phyloP scores from a whole-genome alignment of 345 rosid species.

The Boechera stricta region DNA sequence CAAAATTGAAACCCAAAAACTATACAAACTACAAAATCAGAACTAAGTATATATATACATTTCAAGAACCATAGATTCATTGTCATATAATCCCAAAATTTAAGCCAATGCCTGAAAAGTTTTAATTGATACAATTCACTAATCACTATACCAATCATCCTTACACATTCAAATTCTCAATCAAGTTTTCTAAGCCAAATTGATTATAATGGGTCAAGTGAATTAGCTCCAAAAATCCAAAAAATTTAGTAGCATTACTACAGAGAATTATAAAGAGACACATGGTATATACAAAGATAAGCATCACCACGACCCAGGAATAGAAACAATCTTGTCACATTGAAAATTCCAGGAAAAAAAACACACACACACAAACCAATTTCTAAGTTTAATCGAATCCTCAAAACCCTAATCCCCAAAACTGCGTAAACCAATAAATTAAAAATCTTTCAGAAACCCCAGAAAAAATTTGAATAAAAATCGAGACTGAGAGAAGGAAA shows the following conservation, averaged over 20 bases:
- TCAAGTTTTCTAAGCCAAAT: background rate
- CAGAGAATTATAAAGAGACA: too few relatives aligned
- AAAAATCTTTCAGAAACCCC: background rate
- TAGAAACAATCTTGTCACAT: background rate
- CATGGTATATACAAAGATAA: too few relatives aligned
- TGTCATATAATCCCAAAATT: background rate
- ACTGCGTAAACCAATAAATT: background rate
- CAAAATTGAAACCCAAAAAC: constrained; percentile 5
- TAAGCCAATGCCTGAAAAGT: background rate
- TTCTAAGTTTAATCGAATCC: background rate
- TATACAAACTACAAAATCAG: background rate
- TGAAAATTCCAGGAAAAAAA: background rate
- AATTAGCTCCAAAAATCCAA: background rate
- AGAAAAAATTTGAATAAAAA: background rate
- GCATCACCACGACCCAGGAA: background rate
- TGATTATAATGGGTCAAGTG: too few relatives aligned
- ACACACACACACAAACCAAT: background rate
- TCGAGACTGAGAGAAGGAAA: background rate
- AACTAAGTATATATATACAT: background rate
- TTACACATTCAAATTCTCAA: constrained; percentile 2
- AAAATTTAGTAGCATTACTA: background rate
- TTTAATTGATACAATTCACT: background rate
- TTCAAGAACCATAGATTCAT: constrained; percentile 1
- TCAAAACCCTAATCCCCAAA: constrained; percentile 41
- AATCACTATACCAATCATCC: constrained; percentile 9